Evolutionary conservation across 148 eudicot species (phyloP), one percentile per base, ranked within the genome.

Genomic region (Diospyros lotus): DNA sequence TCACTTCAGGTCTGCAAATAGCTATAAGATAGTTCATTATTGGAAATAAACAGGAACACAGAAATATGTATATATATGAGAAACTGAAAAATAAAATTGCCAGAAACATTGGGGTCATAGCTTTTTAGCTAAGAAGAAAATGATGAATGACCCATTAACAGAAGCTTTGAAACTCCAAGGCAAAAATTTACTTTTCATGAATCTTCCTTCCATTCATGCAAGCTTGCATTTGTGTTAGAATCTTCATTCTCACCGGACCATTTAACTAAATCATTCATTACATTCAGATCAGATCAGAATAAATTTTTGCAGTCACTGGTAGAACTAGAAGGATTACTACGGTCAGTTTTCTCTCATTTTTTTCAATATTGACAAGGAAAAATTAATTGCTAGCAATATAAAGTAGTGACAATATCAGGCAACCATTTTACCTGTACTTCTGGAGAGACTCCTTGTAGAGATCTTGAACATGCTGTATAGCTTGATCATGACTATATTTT

Each of bases 401-500:
- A 71, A 74, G 1, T 1, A 2, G 6, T 42, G 55, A 11, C 62
- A 48, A 58, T 11, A 61, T 71, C 17, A 67, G 56, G 46, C 40
- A 54, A 48, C 46, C 58, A 46, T 60, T 69, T 71, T 84, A 94
- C 98, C 96, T 84, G 80, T 92, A 92, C 77, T 88, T 88, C 71
- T 60, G 66, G 66, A 87, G 80, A 65, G 93, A 92, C 63, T 89
- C 90, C 50, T 9, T 73, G 80, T 95, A 95, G 64, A 92, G 86
- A 77, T 92, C 94, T 59, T 96, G 90, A 43, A 87, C 81, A 80
- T 82, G 91, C 85, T 90, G 90, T 72, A 90, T 69, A 48, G 98
- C 98, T 86, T 95, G 97, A 43, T 95, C 97, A 46, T 78, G 76
- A 64, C 87, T 89, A 73, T 89, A 90, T 78, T 92, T 92, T 60